Conservation (phyloP, 371 early-diverging fungal genomes). For the Zychaea mexicana region DNA sequence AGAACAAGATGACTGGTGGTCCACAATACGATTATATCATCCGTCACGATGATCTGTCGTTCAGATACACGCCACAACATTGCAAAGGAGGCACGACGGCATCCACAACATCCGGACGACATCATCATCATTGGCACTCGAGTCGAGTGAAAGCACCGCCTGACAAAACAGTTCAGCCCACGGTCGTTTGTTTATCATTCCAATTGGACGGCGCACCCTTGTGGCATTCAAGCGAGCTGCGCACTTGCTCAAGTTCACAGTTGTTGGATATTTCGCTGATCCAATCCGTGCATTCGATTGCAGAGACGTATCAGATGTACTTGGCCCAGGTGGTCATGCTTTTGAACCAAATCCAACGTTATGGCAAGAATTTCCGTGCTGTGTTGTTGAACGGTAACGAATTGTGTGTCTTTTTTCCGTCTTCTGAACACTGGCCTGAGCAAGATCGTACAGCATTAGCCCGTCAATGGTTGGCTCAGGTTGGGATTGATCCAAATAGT, state of each 20-base stretch:
- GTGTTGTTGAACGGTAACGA: constrained; percentile 7
- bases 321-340: constrained; percentile 11
- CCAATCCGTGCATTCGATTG: constrained; percentile 5
- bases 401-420: constrained; percentile 16
- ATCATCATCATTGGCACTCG: constrained; percentile 11
- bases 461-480: constrained; percentile 18
- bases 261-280: constrained; percentile 12
- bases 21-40: constrained; percentile 15
- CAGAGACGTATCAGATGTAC: constrained; percentile 10
- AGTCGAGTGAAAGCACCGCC: constrained; percentile 12
- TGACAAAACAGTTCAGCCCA: not conserved
- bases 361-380: constrained; percentile 5
- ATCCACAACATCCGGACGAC: not conserved
- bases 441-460: constrained; percentile 6
- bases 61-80: constrained; percentile 1
- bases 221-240: not conserved
- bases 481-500: constrained; percentile 30
- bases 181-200: constrained; percentile 12
- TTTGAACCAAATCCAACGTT: constrained; percentile 4
- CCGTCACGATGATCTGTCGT: constrained; percentile 18
- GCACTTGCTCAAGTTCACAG: constrained; percentile 3
- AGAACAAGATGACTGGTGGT: not conserved
- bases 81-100: not conserved
- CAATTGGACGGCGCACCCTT: constrained; percentile 5
- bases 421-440: constrained; percentile 6